phyloP scores from a whole-genome alignment of 2,329 filamentous ascomycete genomes.

The Plenodomus biglobosus region DNA sequence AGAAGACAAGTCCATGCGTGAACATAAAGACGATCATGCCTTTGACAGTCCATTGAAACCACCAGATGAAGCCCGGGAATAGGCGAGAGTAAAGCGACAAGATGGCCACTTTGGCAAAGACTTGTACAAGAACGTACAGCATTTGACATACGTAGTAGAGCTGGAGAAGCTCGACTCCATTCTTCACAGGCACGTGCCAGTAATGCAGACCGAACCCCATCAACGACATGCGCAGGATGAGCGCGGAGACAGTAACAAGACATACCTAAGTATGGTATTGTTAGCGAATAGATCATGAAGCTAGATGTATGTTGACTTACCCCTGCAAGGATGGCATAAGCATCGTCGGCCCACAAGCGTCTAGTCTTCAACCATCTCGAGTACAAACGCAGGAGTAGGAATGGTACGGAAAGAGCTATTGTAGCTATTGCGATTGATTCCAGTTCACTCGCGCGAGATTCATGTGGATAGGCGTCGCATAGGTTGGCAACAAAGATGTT shows the following conservation, averaged over 20 bases:
- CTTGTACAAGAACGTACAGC: slow-evolving; percentile 15
- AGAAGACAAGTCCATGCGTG: slow-evolving; percentile 13
- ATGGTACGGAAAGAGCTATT: slow-evolving; percentile 5
- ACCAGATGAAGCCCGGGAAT: slow-evolving; percentile 10
- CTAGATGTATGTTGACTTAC: slow-evolving; percentile 3
- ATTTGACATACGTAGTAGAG: slow-evolving; percentile 19
- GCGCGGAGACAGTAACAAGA: slow-evolving; percentile 10
- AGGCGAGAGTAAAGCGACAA: slow-evolving; percentile 13
- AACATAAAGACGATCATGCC: slow-evolving; percentile 18
- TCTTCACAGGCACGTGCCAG: slow-evolving; percentile 11
- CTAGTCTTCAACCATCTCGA: slow-evolving; percentile 16
- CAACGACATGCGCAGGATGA: slow-evolving; percentile 18
- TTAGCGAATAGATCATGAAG: background rate
- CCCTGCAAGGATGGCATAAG: slow-evolving; percentile 15
- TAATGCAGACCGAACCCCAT: slow-evolving; percentile 19
- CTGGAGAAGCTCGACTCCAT: slow-evolving; percentile 13
- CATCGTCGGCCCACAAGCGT: slow-evolving; percentile 12
- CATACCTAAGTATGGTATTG: slow-evolving; percentile 2
- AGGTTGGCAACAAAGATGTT: slow-evolving; percentile 6
- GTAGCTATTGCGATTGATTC: slow-evolving; percentile 11
- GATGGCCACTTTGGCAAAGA: slow-evolving; percentile 18
- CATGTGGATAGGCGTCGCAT: slow-evolving; percentile 15
- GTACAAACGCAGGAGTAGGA: slow-evolving; percentile 15
- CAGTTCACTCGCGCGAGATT: slow-evolving; percentile 11
- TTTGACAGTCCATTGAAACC: slow-evolving; percentile 16